Evolutionary conservation across 257 asterid genomes (phyloP), one percentile per base, ranked within the genome.

Genomic region (Verbena officinalis): DNA sequence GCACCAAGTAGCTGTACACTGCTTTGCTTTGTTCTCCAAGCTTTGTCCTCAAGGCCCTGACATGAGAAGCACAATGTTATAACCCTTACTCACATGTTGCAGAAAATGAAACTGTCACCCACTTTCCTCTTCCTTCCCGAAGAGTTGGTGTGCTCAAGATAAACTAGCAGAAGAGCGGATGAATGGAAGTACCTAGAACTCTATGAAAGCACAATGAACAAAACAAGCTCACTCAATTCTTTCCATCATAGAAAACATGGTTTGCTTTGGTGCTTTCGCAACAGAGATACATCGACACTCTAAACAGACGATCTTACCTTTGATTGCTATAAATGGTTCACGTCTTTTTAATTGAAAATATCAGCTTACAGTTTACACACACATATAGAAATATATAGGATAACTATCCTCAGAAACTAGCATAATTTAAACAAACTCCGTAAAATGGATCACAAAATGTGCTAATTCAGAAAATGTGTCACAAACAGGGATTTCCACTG

Each of bases 21-120:
- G 77, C 96, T 88, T 75, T 94, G 99, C 81, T 94, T 94, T 55
- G 99, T 94, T 81, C 99, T 83, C 99, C 99, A 94, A 62, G 99
- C 99, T 82, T 84, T 94, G 79, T 94, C 99, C 79, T 90, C 97
- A 70, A 94, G 97, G 67, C 99, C 99, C 99, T 94, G 80, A 42
- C 46, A 78, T 75, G 30, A 55, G 62, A 70, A 78, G 64, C 56
- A 59, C 15, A 68, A 70, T 57, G 44, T 69, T 74, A 49, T 43
- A 34, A 40, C n/a, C 55, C 8, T 55, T 23, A 54, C 58, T 39
- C 45, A 70, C 38, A 39, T 34, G 59, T 54, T 57, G 45, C 60
- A 55, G 51, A 57, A 60, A 23, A 33, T 38, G 65, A 38, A 23
- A 54, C 59, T 19, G 8, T 36, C 21, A 36, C 57, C 31, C 4